A percentile compares a stretch with the other conserved stretches of the same genome.
Conservation (phyloP, 2,329 filamentous ascomycete genomes). For the Epichloe hybrida region DNA sequence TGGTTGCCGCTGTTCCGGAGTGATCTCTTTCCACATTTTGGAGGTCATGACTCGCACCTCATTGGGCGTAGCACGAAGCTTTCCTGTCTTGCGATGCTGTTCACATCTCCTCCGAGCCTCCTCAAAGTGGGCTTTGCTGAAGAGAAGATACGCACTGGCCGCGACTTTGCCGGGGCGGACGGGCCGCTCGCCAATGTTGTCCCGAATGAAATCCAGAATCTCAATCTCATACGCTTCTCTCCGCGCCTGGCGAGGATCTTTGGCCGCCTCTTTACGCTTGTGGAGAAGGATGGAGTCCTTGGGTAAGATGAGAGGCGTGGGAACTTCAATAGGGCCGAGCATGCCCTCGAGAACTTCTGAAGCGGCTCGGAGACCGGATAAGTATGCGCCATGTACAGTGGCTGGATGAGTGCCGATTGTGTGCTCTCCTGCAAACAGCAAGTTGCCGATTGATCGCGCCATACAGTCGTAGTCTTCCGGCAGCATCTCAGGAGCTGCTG, state of each 20-base stretch:
- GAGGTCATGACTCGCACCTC: constrained; percentile 78
- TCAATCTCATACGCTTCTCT: constrained; percentile 43
- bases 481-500: constrained; percentile 68
- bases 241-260: constrained; percentile 37
- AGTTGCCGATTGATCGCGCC: constrained; percentile 69
- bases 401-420: constrained; percentile 93
- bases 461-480: constrained; percentile 87
- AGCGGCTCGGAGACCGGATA: constrained; percentile 82
- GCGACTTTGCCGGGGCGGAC: constrained; percentile 58
- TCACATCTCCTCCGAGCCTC: constrained; percentile 45
- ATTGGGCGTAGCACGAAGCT: constrained; percentile 55
- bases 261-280: constrained; percentile 42
- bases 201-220: constrained; percentile 36
- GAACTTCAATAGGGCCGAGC: constrained; percentile 68
- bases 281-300: constrained; percentile 37
- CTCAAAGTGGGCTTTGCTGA: constrained; percentile 68
- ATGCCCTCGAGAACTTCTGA: constrained; percentile 72
- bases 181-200: constrained; percentile 60
- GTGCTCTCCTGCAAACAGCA: constrained; percentile 93
- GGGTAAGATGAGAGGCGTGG: constrained; percentile 58
- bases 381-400: constrained; percentile 90
- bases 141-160: constrained; percentile 79
- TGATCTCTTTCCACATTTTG: constrained; percentile 77
- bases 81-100: constrained; percentile 47
- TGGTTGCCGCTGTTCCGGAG: constrained; percentile 56